Percentiles rank a stretch among this genome's conserved stretches.
Evolutionary conservation across 768 basidiomycete species (phyloP).

Genomic region (Gautieria morchelliformis): DNA sequence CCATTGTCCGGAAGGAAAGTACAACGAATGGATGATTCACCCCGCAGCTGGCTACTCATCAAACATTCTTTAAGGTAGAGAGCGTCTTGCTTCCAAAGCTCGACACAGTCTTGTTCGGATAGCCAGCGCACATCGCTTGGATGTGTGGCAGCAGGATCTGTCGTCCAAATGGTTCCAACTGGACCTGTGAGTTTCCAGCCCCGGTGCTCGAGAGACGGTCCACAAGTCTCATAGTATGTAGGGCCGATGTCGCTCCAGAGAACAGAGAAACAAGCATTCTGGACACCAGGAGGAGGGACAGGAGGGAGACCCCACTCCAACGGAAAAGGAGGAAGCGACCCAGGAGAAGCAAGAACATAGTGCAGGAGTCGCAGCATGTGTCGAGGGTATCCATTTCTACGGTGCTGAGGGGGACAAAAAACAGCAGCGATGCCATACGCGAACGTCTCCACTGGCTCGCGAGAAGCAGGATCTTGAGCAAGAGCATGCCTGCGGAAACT

Average conservation of each 20-base stretch:
- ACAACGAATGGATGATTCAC: constrained; percentile 16
- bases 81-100: constrained; percentile 33
- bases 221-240: constrained; percentile 34
- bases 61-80: constrained; percentile 23
- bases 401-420: constrained; percentile 40
- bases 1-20: constrained; percentile 34
- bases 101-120: constrained; percentile 24
- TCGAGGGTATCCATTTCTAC: constrained; percentile 45
- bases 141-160: constrained; percentile 8
- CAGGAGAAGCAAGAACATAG: constrained; percentile 35
- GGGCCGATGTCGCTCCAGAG: constrained; percentile 46
- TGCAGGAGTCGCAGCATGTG: constrained; percentile 62
- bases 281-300: constrained; percentile 20
- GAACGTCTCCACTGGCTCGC: constrained; percentile 22
- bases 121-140: constrained; percentile 20
- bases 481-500: constrained; percentile 29
- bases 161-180: constrained; percentile 32
- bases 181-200: constrained; percentile 38
- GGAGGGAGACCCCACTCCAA: constrained; percentile 36
- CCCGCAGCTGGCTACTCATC: not conserved
- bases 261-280: constrained; percentile 36
- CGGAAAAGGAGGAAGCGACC: constrained; percentile 30
- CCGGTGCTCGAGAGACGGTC: constrained; percentile 22
- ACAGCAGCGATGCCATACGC: constrained; percentile 50
- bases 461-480: constrained; percentile 11